A percentile compares a stretch with the other conserved stretches of the same genome.
Conservation (phyloP, 1,284 basidiomycete genomes). For the Pulveroboletus sp. region DNA sequence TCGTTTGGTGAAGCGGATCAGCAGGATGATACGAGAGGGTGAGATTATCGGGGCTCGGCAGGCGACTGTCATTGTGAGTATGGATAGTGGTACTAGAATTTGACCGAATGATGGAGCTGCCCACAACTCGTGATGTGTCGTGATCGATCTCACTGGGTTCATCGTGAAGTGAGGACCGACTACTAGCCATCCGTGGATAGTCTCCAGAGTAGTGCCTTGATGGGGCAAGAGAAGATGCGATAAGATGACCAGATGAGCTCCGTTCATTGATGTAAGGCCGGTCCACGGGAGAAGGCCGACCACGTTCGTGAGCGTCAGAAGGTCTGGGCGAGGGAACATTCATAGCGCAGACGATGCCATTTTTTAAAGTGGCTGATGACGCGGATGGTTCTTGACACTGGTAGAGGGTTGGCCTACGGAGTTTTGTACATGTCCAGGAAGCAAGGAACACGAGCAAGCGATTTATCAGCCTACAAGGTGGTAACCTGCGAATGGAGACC, state of each 20-base stretch:
- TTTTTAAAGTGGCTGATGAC: background rate
- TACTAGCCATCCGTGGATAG: slow-evolving; percentile 6
- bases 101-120: background rate
- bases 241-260: slow-evolving; percentile 32
- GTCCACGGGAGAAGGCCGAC: slow-evolving; percentile 17
- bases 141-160: slow-evolving; percentile 19
- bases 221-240: slow-evolving; percentile 2
- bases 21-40: background rate
- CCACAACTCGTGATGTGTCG: background rate
- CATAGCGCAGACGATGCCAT: slow-evolving; percentile 19
- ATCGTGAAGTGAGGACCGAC: slow-evolving; percentile 18
- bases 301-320: slow-evolving; percentile 1
- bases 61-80: background rate
- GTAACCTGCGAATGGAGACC: background rate
- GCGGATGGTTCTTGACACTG: background rate
- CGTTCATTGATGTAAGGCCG: slow-evolving; percentile 23
- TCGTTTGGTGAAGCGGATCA: background rate
- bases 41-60: background rate
- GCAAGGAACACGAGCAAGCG: slow-evolving; percentile 11
- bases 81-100: slow-evolving; percentile 2
- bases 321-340: slow-evolving; percentile 10
- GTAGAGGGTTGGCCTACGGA: slow-evolving; percentile 7
- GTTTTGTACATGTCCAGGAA: background rate
- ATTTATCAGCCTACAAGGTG: slow-evolving; percentile 4
- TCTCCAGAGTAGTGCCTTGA: slow-evolving; percentile 17